Evolutionary conservation across 441 rosid species (phyloP), one percentile per base, ranked within the genome.

Genomic region (Arabidopsis lyrata): DNA sequence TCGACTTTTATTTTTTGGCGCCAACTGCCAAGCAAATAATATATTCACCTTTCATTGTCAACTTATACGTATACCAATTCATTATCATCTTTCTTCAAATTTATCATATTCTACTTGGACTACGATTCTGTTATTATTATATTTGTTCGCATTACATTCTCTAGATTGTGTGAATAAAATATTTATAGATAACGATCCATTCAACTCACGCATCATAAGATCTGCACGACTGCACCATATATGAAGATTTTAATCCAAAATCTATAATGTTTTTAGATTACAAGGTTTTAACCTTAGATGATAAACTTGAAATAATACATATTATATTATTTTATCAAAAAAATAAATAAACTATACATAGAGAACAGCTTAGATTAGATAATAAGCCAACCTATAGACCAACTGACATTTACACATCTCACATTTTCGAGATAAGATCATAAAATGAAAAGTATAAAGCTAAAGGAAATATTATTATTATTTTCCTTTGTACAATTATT

Each of bases 1-100:
- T 12, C 20, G n/a, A 67, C 62, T 61, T 75, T 69, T 16, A 11
- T 29, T 29, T 29, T 35, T 69, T 69, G 66, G 65, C 54, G 9
- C n/a, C 47, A 38, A 55, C 45, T 44, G 70, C 60, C 4, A 29
- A 47, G 29, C 74, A 38, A 56, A 42, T 56, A 10, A 55, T 47
- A 31, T 47, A 63, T 68, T 18, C 45, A 29, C 59, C 5, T 34
- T 27, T 45, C 29, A 20, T 55, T 62, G 52, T 45, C 74, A 45
- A 20, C 44, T 62, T 38, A 44, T 24, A 52, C 41, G 61, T 34
- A 57, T 55, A 42, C 52, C n/a, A 10, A 6, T n/a, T 44, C 16
- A 24, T 65, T 42, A 42, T 42, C 47, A 14, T 36, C 5, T 22
- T 35, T 55, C 41, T 35, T 55, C 70, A 16, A 16, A 2, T 8